These are phyloP conservation scores for Russula vinacea DNA, from an alignment of 768 basidiomycete species.

Conservation along the genomic window DNA sequence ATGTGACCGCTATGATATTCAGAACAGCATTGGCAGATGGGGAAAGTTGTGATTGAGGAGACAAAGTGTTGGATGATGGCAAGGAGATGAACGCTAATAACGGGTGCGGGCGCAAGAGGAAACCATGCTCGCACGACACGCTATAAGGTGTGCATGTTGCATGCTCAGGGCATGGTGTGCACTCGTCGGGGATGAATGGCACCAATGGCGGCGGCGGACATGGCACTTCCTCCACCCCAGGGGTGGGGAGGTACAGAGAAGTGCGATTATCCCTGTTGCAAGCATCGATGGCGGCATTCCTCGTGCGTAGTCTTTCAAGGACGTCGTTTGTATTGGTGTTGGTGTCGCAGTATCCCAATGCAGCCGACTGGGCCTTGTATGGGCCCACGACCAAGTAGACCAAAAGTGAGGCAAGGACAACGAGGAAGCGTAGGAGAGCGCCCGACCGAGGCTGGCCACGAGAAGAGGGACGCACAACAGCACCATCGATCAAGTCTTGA, in stretches of 20 bases:
- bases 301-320: slow-evolving; percentile 48
- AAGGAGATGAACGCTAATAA: slow-evolving; percentile 40
- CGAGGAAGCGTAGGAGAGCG: slow-evolving; percentile 45
- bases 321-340: slow-evolving; percentile 57
- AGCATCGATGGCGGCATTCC: slow-evolving; percentile 46
- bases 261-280: slow-evolving; percentile 59
- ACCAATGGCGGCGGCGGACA: slow-evolving; percentile 57
- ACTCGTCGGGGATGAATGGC: slow-evolving; percentile 57
- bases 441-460: slow-evolving; percentile 18
- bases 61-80: slow-evolving; percentile 44
- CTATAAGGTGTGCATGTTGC: slow-evolving; percentile 55
- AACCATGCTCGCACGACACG: slow-evolving; percentile 66
- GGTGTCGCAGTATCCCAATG: slow-evolving; percentile 74
- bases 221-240: slow-evolving; percentile 21
- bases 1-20: slow-evolving; percentile 26
- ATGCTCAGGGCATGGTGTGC: slow-evolving; percentile 63
- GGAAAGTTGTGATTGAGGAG: slow-evolving; percentile 31
- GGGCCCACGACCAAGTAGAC: slow-evolving; percentile 34
- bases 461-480: slow-evolving; percentile 27
- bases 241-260: slow-evolving; percentile 38
- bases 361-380: slow-evolving; percentile 65
- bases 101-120: slow-evolving; percentile 58
- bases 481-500: slow-evolving; percentile 41
- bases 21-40: slow-evolving; percentile 38
- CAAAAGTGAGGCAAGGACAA: slow-evolving; percentile 37